Evolutionary conservation across 352 stramenopile genomes (phyloP), one percentile per base, ranked within the genome.

Genomic region (Plasmopara viticola): DNA sequence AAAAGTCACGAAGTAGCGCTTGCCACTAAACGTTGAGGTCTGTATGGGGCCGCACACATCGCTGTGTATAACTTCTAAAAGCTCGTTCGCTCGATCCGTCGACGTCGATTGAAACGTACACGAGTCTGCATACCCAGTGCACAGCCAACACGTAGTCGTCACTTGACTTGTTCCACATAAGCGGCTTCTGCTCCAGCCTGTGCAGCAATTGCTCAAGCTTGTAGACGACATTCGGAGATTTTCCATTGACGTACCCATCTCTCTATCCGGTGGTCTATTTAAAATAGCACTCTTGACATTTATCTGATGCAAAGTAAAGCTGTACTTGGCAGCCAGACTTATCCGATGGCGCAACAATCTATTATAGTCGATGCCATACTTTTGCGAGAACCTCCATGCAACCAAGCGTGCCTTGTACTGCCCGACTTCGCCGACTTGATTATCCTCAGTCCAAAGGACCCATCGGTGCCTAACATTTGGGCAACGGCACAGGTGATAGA

Each of bases 231-330:
- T 49, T 7, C 17, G 30, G 34, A 15, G 45, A 5, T 12, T 33
- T 10, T 8, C 28, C 9, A 25, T 29, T n/a, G 0, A 5, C 9
- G 17, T 53, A n/a, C 52, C 45, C 25, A 58, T 25, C 13, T 68
- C 46, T 14, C 61, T 50, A 2, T 61, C 50, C 0, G 64, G 41
- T 0, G 35, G 30, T 10, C 48, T 51, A 5, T 69, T 62, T 25
- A 62, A 43, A 17, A 65, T 62, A 3, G 56, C 51, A 10, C 47
- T 65, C 28, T 62, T 69, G 4, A 69, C 61, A 44, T 69, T 42
- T 47, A 69, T 62, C 44, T 68, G 37, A 41, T 41, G 37, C 9
- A 41, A 17, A 8, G 12, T 41, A 6, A 41, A 5, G 12, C 6
- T 17, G n/a, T 41, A 41, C 1, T 41, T 41, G 5, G 37, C n/a